Evolutionary conservation across 2,329 filamentous ascomycete species (phyloP), one percentile per base, ranked within the genome.

Genomic region (Alternaria burnsii): DNA sequence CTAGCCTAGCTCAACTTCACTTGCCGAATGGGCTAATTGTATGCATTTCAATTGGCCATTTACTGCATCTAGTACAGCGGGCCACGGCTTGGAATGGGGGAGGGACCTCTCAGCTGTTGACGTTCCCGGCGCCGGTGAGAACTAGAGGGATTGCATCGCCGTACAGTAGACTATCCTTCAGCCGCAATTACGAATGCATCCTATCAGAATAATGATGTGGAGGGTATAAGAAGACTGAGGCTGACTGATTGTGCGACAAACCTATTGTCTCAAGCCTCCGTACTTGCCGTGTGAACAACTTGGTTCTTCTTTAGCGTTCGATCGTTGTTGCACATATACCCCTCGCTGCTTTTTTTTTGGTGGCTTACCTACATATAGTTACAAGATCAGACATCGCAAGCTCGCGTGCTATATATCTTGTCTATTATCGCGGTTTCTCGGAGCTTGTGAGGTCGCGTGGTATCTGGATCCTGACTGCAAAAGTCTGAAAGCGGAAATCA

Each of bases 291-390:
- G 36, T 38, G 22, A 40, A 52, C 34, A 10, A 28, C 10, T 26
- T 5, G 6, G 22, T 28, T 12, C 18, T 51, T 20, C 11, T 18
- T 40, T 20, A 26, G 52, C 30, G 28, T 20, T 41, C 16, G 22
- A 36, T 40, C 48, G 22, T 36, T 52, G 36, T 20, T 30, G 54
- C 38, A 48, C 36, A 28, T 38, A 43, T 56, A 56, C 54, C 54
- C 54, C 44, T 56, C 46, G 44, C 51, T 56, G 28, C 43, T 55
- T 38, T 38, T 50, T 56, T 50, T 38, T 38, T 22, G 38, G 18
- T 55, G 52, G 41, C 26, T 41, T 50, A 14, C 32, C 36, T 51
- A 48, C 44, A 34, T 28, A 50, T 42, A 56, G 24, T 14, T 42
- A 16, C 54, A 18, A 32, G 44, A 18, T 12, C 36, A 34, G 34